phyloP scores from a whole-genome alignment of 1,284 basidiomycete genomes.

The Rugosomyces carneus region DNA sequence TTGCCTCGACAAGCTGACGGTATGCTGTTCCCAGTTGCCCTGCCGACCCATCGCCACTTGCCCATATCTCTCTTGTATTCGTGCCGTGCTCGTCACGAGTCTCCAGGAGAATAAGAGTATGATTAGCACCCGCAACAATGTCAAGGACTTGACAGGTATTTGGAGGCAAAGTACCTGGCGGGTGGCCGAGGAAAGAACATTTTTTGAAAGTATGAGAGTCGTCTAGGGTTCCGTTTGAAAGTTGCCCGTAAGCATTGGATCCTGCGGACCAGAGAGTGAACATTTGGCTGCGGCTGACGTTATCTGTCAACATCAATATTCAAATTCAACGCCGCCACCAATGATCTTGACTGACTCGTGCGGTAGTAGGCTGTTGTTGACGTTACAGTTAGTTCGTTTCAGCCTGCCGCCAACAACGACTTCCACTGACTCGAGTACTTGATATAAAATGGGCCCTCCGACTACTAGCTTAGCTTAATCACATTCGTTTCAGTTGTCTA shows the following conservation, averaged over 20 bases:
- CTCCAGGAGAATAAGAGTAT: constrained; percentile 52
- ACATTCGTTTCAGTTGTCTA: no score
- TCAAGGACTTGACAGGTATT: constrained; percentile 30
- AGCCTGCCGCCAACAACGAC: background rate
- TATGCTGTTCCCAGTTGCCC: constrained; percentile 57
- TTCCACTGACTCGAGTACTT: background rate
- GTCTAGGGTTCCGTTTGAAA: constrained; percentile 50
- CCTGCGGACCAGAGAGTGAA: constrained; percentile 32
- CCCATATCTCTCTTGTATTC: constrained; percentile 48
- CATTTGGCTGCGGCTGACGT: no score
- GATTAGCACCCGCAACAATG: constrained; percentile 58
- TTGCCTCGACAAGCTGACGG: constrained; percentile 12
- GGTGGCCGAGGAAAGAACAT: constrained; percentile 37
- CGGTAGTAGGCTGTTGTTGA: no score
- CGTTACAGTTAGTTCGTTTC: no score
- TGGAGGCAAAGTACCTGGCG: constrained; percentile 21
- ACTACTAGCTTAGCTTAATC: no score
- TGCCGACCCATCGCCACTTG: constrained; percentile 53
- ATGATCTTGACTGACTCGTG: no score
- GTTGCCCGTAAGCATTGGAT: constrained; percentile 75
- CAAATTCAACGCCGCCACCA: no score
- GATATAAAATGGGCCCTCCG: no score
- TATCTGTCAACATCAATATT: no score
- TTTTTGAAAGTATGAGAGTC: constrained; percentile 53
- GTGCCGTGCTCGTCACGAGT: constrained; percentile 12